Evolutionary conservation across 2,329 filamentous ascomycete species (phyloP).

Genomic region (Claviceps fusiformis): DNA sequence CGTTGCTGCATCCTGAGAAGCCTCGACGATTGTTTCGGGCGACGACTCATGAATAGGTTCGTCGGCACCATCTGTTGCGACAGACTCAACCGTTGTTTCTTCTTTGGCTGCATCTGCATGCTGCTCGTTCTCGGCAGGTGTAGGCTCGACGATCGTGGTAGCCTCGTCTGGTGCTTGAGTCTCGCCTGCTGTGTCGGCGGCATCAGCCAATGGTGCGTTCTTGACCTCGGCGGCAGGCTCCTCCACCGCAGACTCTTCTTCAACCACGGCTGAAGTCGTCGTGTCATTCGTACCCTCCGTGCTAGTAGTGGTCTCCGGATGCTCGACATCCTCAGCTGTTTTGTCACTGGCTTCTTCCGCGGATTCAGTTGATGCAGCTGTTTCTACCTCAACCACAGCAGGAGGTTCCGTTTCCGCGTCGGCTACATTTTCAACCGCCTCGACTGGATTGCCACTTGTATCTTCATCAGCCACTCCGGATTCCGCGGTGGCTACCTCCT

Average conservation of each 20-base stretch:
- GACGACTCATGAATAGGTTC: neutral
- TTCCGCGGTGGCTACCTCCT: neutral
- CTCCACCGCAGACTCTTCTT: neutral
- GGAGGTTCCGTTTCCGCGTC: neutral
- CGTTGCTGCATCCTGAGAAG: neutral
- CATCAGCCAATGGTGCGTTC: neutral
- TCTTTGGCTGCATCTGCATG: neutral
- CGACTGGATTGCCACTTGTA: neutral
- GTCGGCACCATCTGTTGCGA: neutral
- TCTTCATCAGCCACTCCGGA: neutral
- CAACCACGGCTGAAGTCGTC: neutral
- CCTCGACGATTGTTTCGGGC: conserved; percentile 1
- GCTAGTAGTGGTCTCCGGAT: neutral
- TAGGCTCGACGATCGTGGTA: neutral
- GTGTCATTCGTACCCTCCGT: neutral
- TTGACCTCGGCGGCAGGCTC: neutral
- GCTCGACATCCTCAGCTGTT: neutral
- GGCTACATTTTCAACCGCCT: neutral
- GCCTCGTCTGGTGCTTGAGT: neutral
- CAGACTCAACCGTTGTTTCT: neutral
- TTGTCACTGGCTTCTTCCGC: conserved; percentile 1
- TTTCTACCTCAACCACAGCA: conserved; percentile 1
- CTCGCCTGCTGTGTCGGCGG: neutral
- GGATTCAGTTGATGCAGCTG: neutral
- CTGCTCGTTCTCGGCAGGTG: neutral